Percentiles rank a stretch among this genome's conserved stretches.
phyloP scores from a whole-genome alignment of 2,329 filamentous ascomycete genomes.

The Sporothrix brasiliensis region DNA sequence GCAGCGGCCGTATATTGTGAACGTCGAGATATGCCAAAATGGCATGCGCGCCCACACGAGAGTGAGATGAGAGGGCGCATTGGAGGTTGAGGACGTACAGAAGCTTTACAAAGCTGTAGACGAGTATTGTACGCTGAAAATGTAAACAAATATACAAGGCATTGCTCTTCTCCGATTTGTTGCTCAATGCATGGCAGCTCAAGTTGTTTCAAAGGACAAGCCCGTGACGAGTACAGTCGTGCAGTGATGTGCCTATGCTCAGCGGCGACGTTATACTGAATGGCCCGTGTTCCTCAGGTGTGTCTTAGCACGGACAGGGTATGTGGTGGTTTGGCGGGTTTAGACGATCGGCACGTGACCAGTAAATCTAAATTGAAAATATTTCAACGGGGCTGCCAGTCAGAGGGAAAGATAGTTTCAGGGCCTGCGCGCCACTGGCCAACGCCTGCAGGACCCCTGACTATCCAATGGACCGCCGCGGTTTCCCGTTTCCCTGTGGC shows the following conservation, averaged over 20 bases:
- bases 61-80: not conserved
- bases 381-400: not conserved
- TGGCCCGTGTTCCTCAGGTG: not conserved
- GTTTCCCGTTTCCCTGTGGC: slow-evolving; percentile 13
- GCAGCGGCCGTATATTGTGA: not conserved
- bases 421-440: not conserved
- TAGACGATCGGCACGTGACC: too few species aligned
- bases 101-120: not conserved
- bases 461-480: slow-evolving; percentile 12
- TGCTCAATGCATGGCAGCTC: not conserved
- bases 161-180: not conserved
- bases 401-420: slow-evolving; percentile 1
- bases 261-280: slow-evolving; percentile 3
- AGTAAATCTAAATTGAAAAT: too few species aligned
- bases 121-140: not conserved
- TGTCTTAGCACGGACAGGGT: too few species aligned
- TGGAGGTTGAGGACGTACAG: too few species aligned
- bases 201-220: not conserved
- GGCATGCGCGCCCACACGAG: not conserved
- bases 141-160: too few species aligned
- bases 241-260: too few species aligned
- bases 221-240: not conserved
- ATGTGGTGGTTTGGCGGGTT: too few species aligned
- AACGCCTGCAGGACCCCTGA: not conserved
- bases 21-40: not conserved